Percentiles rank a stretch among this genome's conserved stretches.
phyloP scores from a whole-genome alignment of 1,284 basidiomycete genomes.

The Xerocomus nothofagi region DNA sequence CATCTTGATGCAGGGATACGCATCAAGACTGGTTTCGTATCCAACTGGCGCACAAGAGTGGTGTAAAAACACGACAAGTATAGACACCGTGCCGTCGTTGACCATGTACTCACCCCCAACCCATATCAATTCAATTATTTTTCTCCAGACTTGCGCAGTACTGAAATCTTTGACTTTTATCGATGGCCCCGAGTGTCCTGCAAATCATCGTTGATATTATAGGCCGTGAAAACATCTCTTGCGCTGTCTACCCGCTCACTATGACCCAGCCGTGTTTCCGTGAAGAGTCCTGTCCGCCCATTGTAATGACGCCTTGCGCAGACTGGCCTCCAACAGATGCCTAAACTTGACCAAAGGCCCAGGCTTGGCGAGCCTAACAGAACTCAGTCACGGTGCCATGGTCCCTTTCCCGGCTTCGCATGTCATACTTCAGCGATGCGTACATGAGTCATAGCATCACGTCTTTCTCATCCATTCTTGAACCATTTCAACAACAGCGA shows the following conservation, averaged over 20 bases:
- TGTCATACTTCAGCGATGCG: no score
- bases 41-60: constrained; percentile 1
- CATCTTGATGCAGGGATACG: constrained; percentile 19
- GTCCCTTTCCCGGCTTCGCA: background rate
- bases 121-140: background rate
- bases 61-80: background rate
- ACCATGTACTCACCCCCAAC: background rate
- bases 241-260: background rate
- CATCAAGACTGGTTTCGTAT: constrained; percentile 10
- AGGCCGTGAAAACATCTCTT: no score
- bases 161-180: background rate
- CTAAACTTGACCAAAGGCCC: background rate
- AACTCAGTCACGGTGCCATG: background rate
- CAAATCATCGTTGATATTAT: background rate
- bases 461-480: background rate
- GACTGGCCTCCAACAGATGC: no score
- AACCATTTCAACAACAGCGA: background rate
- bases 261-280: background rate
- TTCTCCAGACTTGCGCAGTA: background rate
- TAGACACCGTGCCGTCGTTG: background rate
- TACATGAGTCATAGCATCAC: no score
- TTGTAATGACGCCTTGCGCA: background rate
- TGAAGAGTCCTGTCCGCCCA: background rate
- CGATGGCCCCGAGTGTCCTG: background rate
- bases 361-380: background rate